Conservation (phyloP, 2,329 filamentous ascomycete genomes). For the Neofusicoccum ribis region DNA sequence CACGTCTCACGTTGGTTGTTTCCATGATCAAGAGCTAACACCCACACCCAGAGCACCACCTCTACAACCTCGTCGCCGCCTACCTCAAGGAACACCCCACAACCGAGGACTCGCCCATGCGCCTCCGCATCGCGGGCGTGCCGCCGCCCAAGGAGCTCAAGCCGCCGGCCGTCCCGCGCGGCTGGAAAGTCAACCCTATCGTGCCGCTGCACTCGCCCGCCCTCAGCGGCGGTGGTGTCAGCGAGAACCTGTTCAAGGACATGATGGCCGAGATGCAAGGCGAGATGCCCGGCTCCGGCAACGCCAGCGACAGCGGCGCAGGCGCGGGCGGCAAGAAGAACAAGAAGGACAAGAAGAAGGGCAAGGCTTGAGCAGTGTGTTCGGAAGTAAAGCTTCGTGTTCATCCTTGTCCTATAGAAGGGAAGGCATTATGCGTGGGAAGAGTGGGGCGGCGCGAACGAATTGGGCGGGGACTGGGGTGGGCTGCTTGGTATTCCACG, state of each 20-base stretch:
- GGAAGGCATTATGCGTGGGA: too few species aligned
- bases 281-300: constrained; percentile 31
- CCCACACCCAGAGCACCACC: constrained; percentile 69
- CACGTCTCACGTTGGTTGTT: too few species aligned
- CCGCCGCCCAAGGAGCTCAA: constrained; percentile 66
- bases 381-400: too few species aligned
- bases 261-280: constrained; percentile 92
- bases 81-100: constrained; percentile 80
- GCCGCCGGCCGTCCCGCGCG: constrained; percentile 69
- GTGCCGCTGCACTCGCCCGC: constrained; percentile 86
- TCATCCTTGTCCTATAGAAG: too few species aligned
- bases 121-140: constrained; percentile 72
- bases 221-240: constrained; percentile 88
- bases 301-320: constrained; percentile 27
- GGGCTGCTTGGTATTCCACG: too few species aligned
- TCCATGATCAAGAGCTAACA: neutral
- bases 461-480: too few species aligned
- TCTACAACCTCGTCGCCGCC: constrained; percentile 76
- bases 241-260: constrained; percentile 91
- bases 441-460: too few species aligned
- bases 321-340: constrained; percentile 31
- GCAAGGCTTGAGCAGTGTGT: constrained; percentile 11
- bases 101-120: constrained; percentile 67
- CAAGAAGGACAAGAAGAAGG: constrained; percentile 40
- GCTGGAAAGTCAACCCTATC: constrained; percentile 86